Percentiles rank a stretch among this genome's conserved stretches.
Conservation (phyloP, 1,284 basidiomycete species). For the Cystobasidium pallidum region DNA sequence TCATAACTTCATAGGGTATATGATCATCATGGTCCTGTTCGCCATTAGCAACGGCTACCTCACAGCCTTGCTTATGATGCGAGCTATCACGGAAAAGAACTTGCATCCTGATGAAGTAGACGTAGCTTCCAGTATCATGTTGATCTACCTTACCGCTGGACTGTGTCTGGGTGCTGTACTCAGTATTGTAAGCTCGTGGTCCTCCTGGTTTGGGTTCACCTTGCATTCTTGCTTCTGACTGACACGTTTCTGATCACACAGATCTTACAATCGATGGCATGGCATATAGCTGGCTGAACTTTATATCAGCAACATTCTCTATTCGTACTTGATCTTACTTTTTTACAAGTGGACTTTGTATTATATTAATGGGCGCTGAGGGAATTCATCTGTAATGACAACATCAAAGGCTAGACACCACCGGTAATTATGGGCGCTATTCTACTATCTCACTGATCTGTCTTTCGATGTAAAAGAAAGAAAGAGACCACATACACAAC, state of each 20-base stretch:
- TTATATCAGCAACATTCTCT: background rate
- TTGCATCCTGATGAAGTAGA: constrained; percentile 53
- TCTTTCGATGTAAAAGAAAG: no score
- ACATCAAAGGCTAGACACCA: background rate
- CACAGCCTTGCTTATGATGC: constrained; percentile 53
- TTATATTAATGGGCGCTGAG: background rate
- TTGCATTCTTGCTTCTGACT: background rate
- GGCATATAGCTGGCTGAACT: background rate
- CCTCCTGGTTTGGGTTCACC: no score
- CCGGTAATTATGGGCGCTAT: background rate
- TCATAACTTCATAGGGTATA: background rate
- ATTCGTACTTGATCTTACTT: no score
- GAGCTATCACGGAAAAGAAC: constrained; percentile 49
- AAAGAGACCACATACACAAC: background rate
- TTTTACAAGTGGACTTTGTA: background rate
- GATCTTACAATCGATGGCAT: background rate
- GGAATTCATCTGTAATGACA: background rate
- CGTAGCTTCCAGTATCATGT: constrained; percentile 44
- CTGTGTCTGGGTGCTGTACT: constrained; percentile 26
- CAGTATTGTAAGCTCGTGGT: constrained; percentile 25
- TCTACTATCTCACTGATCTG: background rate
- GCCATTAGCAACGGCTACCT: constrained; percentile 53
- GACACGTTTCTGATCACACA: background rate
- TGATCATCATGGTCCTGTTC: constrained; percentile 48
- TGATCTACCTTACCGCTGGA: constrained; percentile 38